Evolutionary conservation across 2,329 filamentous ascomycete genomes (phyloP).

Genomic region (Hypoxylon sp.): DNA sequence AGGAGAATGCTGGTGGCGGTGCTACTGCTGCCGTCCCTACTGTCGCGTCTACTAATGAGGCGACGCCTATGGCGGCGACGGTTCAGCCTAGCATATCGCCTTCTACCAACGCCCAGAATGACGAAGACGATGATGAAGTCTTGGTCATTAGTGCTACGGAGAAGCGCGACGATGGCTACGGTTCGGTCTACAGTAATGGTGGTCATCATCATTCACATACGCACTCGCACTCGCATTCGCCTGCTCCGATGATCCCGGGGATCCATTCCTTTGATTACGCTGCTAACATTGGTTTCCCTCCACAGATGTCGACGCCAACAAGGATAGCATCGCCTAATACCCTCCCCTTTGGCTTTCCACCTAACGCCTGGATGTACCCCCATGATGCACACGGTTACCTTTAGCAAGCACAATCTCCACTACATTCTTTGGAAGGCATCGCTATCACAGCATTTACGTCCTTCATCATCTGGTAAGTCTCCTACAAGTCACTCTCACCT

Average conservation of each 20-base stretch:
- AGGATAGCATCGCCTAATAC: constrained; percentile 35
- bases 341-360: constrained; percentile 45
- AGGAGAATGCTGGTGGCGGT: constrained; percentile 37
- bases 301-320: constrained; percentile 39
- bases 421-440: neutral
- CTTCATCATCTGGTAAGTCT: constrained; percentile 31
- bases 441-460: neutral
- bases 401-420: constrained; percentile 37
- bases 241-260: constrained; percentile 38
- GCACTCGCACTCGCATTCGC: constrained; percentile 38
- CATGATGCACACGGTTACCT: constrained; percentile 46
- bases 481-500: neutral
- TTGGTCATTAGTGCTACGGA: constrained; percentile 47
- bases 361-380: constrained; percentile 44
- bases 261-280: constrained; percentile 47
- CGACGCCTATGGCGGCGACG: neutral
- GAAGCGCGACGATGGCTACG: constrained; percentile 37
- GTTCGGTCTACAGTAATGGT: constrained; percentile 18
- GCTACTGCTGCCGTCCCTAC: constrained; percentile 19
- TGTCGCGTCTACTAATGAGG: constrained; percentile 10
- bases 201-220: constrained; percentile 42
- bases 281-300: constrained; percentile 48
- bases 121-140: constrained; percentile 50
- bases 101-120: constrained; percentile 31
- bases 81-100: constrained; percentile 22